phyloP scores from a whole-genome alignment of 2,329 filamentous ascomycete genomes.

The Diaporthe ilicicola region DNA sequence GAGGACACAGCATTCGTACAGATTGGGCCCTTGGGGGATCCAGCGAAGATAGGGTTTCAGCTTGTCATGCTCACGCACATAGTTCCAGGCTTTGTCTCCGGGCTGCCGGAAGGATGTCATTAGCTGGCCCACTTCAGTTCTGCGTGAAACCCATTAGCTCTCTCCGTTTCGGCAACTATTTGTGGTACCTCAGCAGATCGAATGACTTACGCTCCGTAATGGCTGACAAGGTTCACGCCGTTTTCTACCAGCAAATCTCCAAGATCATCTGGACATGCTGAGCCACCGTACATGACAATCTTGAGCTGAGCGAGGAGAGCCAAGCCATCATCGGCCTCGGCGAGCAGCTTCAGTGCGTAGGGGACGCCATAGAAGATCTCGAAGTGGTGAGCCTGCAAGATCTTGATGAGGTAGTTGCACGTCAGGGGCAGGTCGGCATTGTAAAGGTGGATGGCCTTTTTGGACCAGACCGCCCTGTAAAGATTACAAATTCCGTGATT shows the following conservation, averaged over 20 bases:
- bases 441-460: constrained; percentile 60
- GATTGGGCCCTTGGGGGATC: constrained; percentile 44
- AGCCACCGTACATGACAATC: constrained; percentile 65
- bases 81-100: constrained; percentile 68
- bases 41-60: constrained; percentile 47
- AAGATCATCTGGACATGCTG: constrained; percentile 66
- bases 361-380: constrained; percentile 70
- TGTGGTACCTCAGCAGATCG: neutral
- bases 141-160: neutral
- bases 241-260: constrained; percentile 60
- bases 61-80: constrained; percentile 57
- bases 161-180: accelerated
- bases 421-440: constrained; percentile 66
- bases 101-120: constrained; percentile 66
- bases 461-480: constrained; percentile 59
- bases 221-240: constrained; percentile 63
- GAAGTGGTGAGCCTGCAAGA: constrained; percentile 52
- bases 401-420: constrained; percentile 53
- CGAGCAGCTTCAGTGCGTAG: constrained; percentile 70
- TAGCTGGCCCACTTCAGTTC: constrained; percentile 67
- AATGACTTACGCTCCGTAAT: constrained; percentile 62
- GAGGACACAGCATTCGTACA: constrained; percentile 48
- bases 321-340: constrained; percentile 65
- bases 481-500: constrained; percentile 65
- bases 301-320: constrained; percentile 54